phyloP scores from a whole-genome alignment of 352 stramenopile genomes.

The Globisporangium irregulare region DNA sequence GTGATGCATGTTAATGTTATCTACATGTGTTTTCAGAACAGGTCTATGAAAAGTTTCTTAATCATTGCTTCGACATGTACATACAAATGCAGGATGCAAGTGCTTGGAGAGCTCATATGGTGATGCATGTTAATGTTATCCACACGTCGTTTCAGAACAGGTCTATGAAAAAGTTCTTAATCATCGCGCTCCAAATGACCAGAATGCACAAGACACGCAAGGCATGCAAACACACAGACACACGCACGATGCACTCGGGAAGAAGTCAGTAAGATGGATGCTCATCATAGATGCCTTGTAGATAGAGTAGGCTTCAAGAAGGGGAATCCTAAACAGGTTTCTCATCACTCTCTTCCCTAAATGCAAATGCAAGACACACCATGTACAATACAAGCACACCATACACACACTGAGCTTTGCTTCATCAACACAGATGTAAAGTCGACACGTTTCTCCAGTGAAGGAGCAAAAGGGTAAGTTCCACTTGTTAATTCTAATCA shows the following conservation, averaged over 20 bases:
- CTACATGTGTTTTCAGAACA: constrained; percentile 86
- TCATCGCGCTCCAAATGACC: constrained; percentile 49
- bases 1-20: constrained; percentile 88
- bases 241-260: not conserved
- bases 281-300: constrained; percentile 71
- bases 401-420: constrained; percentile 36
- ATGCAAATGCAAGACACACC: constrained; percentile 14
- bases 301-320: constrained; percentile 68
- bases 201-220: not conserved
- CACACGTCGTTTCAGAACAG: constrained; percentile 87
- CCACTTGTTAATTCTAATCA: constrained; percentile 72
- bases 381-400: constrained; percentile 15
- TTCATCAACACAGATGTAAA: constrained; percentile 91
- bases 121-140: constrained; percentile 88
- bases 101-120: constrained; percentile 69
- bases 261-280: constrained; percentile 53
- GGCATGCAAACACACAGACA: not conserved
- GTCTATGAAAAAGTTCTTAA: constrained; percentile 85
- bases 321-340: constrained; percentile 84
- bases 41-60: constrained; percentile 81
- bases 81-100: constrained; percentile 1
- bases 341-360: constrained; percentile 52
- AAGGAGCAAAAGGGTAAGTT: constrained; percentile 84
- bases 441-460: constrained; percentile 73
- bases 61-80: constrained; percentile 53